Evolutionary conservation across 441 rosid species (phyloP), one percentile per base, ranked within the genome.

Genomic region (Populus hybrid): DNA sequence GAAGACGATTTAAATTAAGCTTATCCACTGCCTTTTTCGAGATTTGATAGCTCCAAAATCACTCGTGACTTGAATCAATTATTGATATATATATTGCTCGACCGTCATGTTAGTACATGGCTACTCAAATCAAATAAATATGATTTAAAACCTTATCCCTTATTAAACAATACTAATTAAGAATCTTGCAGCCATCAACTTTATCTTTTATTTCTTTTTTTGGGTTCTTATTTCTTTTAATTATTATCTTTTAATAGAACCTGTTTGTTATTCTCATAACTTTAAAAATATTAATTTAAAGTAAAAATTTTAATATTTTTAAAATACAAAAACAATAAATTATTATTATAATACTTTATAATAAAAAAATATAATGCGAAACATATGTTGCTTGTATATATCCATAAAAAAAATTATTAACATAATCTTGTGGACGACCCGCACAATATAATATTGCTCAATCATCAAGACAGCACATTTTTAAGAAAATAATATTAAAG

Each of bases 281-380:
- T 28, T 28, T 3, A 28, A 28, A 28, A 28, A 28, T 28, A 28
- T 28, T 28, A 28, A 28, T 28, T 28, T 28, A 28, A 28, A 28
- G 0, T 28, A 28, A 28, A 28, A 1, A 2, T 28, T 28, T 28
- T 28, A 28, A 28, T 28, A 28, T 32, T 34, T 34, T 34, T 6
- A 0, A 34, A 34, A 34, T 0, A 8, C 0, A 34, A 34, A 0
- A 34, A 34, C 0, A 6, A 28, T 28, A 28, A 28, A 28, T 28
- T 28, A 28, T 28, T 28, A 8, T 1, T 1, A 10, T 36, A 36
- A 36, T 10, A 36, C 10, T 0, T 40, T 40, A 0, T 18, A 46
- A 4, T 46, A 3, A 12, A 12, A 42, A 11, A 46, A 11, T 0
- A 11, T 46, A 4, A 46, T 46, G 20, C 4, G 57, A 46, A 14